These are phyloP conservation scores for Pseudogymnoascus sp. DNA, from an alignment of 2,329 filamentous ascomycete species.

Conservation along the genomic window DNA sequence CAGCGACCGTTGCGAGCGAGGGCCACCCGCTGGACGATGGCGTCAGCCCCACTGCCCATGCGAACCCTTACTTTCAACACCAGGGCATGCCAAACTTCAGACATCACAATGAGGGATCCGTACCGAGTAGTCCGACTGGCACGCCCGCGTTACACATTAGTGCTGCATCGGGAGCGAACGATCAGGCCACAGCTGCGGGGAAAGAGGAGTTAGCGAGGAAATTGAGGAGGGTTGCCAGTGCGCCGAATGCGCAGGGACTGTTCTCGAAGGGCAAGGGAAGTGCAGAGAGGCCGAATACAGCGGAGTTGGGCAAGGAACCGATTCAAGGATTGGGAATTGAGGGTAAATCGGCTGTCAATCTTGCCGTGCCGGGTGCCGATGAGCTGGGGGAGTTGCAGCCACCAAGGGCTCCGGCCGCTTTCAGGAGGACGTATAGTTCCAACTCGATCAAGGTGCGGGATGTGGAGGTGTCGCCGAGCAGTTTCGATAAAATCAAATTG, in stretches of 20 bases:
- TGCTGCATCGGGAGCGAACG: constrained; percentile 54
- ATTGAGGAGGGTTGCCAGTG: constrained; percentile 86
- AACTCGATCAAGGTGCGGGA: constrained; percentile 98
- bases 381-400: constrained; percentile 57
- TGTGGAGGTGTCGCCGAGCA: constrained; percentile 88
- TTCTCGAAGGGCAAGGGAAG: constrained; percentile 55
- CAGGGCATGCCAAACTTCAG: constrained; percentile 88
- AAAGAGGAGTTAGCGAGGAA: constrained; percentile 94
- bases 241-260: constrained; percentile 90
- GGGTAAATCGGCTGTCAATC: constrained; percentile 34
- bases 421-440: constrained; percentile 92
- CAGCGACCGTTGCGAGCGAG: constrained; percentile 85
- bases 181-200: constrained; percentile 61
- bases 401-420: constrained; percentile 61
- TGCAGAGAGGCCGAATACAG: constrained; percentile 68
- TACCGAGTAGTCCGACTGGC: constrained; percentile 69
- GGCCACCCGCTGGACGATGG: constrained; percentile 82
- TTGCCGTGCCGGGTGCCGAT: constrained; percentile 33
- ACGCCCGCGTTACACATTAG: constrained; percentile 72
- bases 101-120: constrained; percentile 89
- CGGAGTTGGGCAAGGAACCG: constrained; percentile 78
- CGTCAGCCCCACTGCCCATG: constrained; percentile 84
- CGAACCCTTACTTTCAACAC: constrained; percentile 95
- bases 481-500: constrained; percentile 99
- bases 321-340: constrained; percentile 46